phyloP scores from a whole-genome alignment of 75 land plant species.

The Azolla pinnata region DNA sequence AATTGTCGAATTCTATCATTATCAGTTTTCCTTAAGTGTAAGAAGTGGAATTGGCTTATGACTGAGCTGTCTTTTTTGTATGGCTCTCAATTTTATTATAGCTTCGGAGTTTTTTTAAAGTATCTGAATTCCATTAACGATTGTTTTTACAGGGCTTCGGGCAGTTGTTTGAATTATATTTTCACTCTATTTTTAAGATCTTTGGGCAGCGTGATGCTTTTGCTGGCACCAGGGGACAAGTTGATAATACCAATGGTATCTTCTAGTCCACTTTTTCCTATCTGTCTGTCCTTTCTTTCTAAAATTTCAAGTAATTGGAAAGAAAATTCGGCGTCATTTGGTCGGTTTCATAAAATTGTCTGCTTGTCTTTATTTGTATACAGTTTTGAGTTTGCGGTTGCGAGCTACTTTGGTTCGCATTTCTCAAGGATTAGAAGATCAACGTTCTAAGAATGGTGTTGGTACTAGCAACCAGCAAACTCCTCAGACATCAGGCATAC shows the following conservation, averaged over 20 bases:
- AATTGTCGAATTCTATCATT: not conserved
- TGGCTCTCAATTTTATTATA: no score
- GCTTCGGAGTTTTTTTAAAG: no score
- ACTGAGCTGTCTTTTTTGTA: no score
- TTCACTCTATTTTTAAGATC: slow-evolving; percentile 56
- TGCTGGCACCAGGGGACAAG: slow-evolving; percentile 33
- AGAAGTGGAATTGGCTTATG: not conserved
- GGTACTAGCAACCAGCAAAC: slow-evolving; percentile 5
- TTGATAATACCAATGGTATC: slow-evolving; percentile 44
- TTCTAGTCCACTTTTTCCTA: no score
- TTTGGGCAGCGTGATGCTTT: slow-evolving; percentile 64
- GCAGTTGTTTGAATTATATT: slow-evolving; percentile 83
- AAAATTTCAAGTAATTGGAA: no score
- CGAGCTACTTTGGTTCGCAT: slow-evolving; percentile 61
- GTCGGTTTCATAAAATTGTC: slow-evolving; percentile 1
- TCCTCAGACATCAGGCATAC: not conserved
- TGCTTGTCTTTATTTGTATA: not conserved
- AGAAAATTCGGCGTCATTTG: not conserved
- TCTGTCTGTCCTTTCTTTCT: no score
- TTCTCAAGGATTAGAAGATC: slow-evolving; percentile 67
- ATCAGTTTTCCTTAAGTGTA: not conserved
- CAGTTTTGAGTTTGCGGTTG: slow-evolving; percentile 45
- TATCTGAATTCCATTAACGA: no score
- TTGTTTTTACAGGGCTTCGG: slow-evolving; percentile 58
- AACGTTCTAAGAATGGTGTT: slow-evolving; percentile 37